Conservation (phyloP, 371 early-diverging fungal species). For the Lichtheimia hyalospora region DNA sequence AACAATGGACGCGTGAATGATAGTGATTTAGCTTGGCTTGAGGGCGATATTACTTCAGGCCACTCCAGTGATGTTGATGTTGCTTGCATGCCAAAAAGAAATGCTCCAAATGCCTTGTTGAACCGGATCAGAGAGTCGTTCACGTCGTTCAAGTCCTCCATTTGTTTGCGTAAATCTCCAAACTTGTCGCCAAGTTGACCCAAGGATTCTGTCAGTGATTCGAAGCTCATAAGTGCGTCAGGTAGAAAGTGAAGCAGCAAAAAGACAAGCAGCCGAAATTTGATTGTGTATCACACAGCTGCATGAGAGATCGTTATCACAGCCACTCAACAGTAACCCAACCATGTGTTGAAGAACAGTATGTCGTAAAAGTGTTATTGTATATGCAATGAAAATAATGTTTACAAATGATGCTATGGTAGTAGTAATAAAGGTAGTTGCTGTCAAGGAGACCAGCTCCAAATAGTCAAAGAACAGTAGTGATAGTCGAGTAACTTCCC, state of each 20-base stretch:
- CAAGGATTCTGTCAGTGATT: slow-evolving; percentile 20
- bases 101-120: slow-evolving; percentile 38
- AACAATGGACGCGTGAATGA: not conserved
- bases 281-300: no score
- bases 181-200: slow-evolving; percentile 13
- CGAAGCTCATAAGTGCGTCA: slow-evolving; percentile 4
- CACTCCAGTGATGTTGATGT: slow-evolving; percentile 24
- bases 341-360: no score
- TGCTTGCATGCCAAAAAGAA: slow-evolving; percentile 35
- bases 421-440: no score
- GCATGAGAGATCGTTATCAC: no score
- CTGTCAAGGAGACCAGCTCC: no score
- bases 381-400: no score
- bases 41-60: slow-evolving; percentile 16
- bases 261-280: no score
- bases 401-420: no score
- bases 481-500: slow-evolving; percentile 65
- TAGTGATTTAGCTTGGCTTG: not conserved
- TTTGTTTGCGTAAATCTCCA: slow-evolving; percentile 20
- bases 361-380: no score
- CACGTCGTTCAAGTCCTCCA: slow-evolving; percentile 24
- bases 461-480: slow-evolving; percentile 49
- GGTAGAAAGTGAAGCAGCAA: no score
- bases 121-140: slow-evolving; percentile 31
- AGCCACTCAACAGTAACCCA: no score